These are phyloP conservation scores for Penicillium mononematosum DNA, from an alignment of 495 filamentous ascomycete genomes.

Conservation along the genomic window DNA sequence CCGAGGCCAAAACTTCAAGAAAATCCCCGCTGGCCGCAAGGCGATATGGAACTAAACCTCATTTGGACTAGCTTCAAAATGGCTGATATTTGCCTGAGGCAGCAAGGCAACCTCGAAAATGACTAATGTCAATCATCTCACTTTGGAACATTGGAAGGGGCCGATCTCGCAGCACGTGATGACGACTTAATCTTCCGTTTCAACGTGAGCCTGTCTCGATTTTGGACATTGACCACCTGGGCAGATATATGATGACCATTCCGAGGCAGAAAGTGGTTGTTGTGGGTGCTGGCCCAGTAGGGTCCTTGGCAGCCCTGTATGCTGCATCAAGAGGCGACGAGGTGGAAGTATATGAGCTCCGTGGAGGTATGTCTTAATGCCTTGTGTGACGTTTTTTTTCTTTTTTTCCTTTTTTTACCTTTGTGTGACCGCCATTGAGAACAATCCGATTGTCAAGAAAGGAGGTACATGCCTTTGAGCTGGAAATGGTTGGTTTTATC, in stretches of 20 bases:
- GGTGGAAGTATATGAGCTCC: slow-evolving; percentile 92
- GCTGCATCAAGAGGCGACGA: slow-evolving; percentile 81
- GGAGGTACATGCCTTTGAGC: background rate
- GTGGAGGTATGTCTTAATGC: slow-evolving; percentile 65
- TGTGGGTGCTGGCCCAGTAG: slow-evolving; percentile 90
- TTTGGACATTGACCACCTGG: background rate
- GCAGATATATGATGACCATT: slow-evolving; percentile 15
- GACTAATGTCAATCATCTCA: slow-evolving; percentile 13
- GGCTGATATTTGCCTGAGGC: background rate
- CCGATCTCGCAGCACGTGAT: slow-evolving; percentile 32
- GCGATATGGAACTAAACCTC: background rate
- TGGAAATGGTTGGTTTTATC: slow-evolving; percentile 11
- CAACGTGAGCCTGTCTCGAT: background rate
- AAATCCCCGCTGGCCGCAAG: slow-evolving; percentile 9
- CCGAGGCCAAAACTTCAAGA: slow-evolving; percentile 14
- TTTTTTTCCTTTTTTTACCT: slow-evolving; percentile 2
- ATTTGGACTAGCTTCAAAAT: background rate
- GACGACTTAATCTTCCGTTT: slow-evolving; percentile 12
- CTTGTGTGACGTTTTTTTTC: slow-evolving; percentile 13
- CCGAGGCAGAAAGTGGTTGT: slow-evolving; percentile 70
- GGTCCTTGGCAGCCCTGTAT: slow-evolving; percentile 88
- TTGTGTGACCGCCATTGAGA: background rate
- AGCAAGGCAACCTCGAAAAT: background rate
- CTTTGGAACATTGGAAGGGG: slow-evolving; percentile 4
- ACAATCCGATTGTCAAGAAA: background rate